Conservation (phyloP, 768 basidiomycete genomes). For the Tulasnella sp. region DNA sequence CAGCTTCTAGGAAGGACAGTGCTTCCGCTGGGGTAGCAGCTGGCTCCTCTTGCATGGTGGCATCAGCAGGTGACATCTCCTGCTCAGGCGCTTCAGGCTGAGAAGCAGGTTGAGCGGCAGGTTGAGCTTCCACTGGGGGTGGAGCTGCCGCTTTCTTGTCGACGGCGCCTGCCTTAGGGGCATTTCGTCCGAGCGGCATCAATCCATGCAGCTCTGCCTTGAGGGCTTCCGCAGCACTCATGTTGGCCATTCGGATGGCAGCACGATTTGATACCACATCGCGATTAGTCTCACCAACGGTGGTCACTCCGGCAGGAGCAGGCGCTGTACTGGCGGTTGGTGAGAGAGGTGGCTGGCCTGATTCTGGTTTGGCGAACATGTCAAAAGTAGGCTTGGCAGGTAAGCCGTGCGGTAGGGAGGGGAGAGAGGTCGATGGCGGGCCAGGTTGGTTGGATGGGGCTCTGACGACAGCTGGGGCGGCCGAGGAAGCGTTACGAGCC, state of each 20-base stretch:
- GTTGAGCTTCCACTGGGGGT: slow-evolving; percentile 23
- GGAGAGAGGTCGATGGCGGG: slow-evolving; percentile 32
- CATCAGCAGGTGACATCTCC: neutral
- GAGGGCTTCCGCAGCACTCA: slow-evolving; percentile 91
- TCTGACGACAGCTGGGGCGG: slow-evolving; percentile 46
- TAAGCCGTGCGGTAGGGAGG: slow-evolving; percentile 50
- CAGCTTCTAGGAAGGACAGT: slow-evolving; percentile 15
- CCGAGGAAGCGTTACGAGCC: slow-evolving; percentile 29
- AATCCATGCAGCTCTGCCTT: slow-evolving; percentile 75
- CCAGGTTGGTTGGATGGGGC: slow-evolving; percentile 30
- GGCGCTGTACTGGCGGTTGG: neutral
- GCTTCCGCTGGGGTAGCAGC: slow-evolving; percentile 5
- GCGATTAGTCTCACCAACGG: slow-evolving; percentile 75
- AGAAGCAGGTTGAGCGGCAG: slow-evolving; percentile 24
- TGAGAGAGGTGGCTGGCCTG: neutral
- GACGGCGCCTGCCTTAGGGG: slow-evolving; percentile 41
- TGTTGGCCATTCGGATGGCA: slow-evolving; percentile 91
- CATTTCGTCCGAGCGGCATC: slow-evolving; percentile 35
- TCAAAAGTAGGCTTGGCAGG: slow-evolving; percentile 61
- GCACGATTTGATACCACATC: slow-evolving; percentile 86
- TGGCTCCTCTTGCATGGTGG: slow-evolving; percentile 11
- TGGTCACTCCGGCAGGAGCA: slow-evolving; percentile 24
- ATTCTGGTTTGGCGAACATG: slow-evolving; percentile 53
- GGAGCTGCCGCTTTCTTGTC: slow-evolving; percentile 34
- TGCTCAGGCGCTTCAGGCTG: slow-evolving; percentile 27